A percentile compares a stretch with the other conserved stretches of the same genome.
phyloP scores from a whole-genome alignment of 257 asterid species.

The Verbascum thapsus region DNA sequence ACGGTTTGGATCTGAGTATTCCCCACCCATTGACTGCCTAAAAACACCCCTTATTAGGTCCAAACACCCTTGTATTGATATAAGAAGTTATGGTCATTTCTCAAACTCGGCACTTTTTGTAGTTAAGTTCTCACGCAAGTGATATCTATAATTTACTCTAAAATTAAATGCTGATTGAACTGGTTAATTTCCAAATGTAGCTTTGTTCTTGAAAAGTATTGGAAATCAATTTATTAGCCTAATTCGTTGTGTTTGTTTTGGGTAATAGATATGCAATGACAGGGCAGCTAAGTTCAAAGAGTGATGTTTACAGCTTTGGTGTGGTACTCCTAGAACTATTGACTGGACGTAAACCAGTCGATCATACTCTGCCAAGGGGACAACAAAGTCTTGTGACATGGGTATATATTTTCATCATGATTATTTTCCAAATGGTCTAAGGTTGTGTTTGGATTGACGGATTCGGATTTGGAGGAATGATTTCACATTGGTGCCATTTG shows the following conservation, averaged over 20 bases:
- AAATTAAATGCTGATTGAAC: background rate
- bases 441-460: no score
- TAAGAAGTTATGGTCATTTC: no score
- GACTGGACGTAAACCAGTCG: conserved; percentile 82
- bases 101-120: no score
- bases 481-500: no score
- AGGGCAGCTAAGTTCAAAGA: conserved; percentile 74
- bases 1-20: no score
- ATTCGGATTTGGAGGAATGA: no score
- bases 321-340: conserved; percentile 80
- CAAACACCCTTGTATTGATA: no score
- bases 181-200: background rate
- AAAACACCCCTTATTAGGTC: no score
- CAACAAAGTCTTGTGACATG: conserved; percentile 86
- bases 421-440: background rate
- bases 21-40: no score
- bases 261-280: conserved; percentile 78
- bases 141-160: no score
- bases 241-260: conserved; percentile 21
- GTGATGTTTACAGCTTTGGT: conserved; percentile 80
- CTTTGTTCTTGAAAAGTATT: background rate
- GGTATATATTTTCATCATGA: conserved; percentile 43
- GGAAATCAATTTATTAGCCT: background rate
- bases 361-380: conserved; percentile 74
- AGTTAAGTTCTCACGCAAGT: no score